Base-by-base conservation (phyloP, 2,329 filamentous ascomycete species). In the Hortaea werneckii region DNA sequence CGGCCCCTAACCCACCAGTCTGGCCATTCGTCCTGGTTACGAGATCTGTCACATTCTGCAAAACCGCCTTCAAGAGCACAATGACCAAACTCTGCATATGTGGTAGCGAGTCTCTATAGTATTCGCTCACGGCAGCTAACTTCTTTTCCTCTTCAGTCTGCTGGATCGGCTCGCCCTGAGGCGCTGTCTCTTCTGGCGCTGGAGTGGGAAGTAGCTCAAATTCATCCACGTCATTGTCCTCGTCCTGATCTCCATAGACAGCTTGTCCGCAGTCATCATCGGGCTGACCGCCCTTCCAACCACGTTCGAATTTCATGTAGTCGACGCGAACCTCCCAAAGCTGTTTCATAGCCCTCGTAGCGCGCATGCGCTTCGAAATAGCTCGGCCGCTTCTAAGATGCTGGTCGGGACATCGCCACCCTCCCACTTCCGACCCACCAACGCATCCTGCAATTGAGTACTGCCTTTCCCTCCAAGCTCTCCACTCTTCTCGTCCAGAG, bases 361-460 rank as follows among this genome's bases (percentile, higher is more conserved):
- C 94, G 54, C 90, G 79, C 64, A 95, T 92, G 43, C 92, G 79
- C 48, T 79, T 83, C 0, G 89, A 86, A 98, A 98, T 1, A 98
- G 72, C 59, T 92, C 84, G 6, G 92, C 92, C 5, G 92, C 92
- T 66, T 98, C 92, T 11, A 95, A 77, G 48, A 98, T 96, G 1
- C 90, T 96, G 6, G 87, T 83, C 6, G 92, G 92, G 8, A 98
- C 84, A 61, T 95, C 88, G 51, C 85, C 86, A n/a, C 89, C 89
- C 65, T 94, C 84, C 89, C 89, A 95, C 61, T 78, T 85, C 35
- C 86, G 79, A 10, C 87, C 87, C 3, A 94, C 87, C 20, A 94
- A 71, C 12, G 78, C 67, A 54, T 90, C 85, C 62, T 95, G 87
- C 39, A 89, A 67, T 37, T 85, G 85, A 5, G 88, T 85, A 13